These are phyloP conservation scores for Chlamydomonas applanata DNA, from an alignment of 139 green algal species.

Conservation along the genomic window DNA sequence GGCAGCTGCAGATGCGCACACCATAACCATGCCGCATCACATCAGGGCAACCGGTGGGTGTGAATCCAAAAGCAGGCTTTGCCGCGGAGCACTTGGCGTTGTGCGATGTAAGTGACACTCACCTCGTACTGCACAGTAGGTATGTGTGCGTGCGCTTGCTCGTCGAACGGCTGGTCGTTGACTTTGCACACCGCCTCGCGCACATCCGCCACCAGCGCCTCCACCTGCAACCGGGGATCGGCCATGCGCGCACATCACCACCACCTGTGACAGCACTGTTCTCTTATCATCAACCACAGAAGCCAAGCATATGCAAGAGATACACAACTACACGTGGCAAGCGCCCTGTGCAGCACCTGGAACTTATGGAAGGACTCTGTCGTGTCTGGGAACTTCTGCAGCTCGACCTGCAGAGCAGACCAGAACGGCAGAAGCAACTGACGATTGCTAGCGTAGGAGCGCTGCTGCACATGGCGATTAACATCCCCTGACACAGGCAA, in stretches of 20 bases:
- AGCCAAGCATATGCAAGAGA: not conserved
- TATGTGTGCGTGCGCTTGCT: conserved; percentile 72
- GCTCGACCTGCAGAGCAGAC: conserved; percentile 2
- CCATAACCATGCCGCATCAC: no score
- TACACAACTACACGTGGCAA: no score
- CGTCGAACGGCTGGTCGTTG: conserved; percentile 73
- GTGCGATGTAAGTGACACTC: no score
- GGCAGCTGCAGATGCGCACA: conserved; percentile 52
- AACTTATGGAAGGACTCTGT: conserved; percentile 4
- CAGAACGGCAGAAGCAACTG: not conserved
- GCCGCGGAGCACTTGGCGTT: no score
- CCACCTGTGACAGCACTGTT: not conserved
- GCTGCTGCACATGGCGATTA: no score
- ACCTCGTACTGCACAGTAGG: conserved; percentile 87
- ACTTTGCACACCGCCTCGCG: conserved; percentile 85
- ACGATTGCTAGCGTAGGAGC: no score
- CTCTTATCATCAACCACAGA: not conserved
- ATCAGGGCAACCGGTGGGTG: no score
- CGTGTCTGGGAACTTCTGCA: not conserved
- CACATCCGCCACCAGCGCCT: conserved; percentile 67
- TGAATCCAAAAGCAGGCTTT: no score
- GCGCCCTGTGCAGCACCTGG: not conserved
- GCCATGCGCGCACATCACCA: not conserved
- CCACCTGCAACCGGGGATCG: conserved; percentile 23
- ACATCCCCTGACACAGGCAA: not conserved